Conservation (phyloP, 495 filamentous ascomycete species). For the Hypomontagnella submonticulosa region DNA sequence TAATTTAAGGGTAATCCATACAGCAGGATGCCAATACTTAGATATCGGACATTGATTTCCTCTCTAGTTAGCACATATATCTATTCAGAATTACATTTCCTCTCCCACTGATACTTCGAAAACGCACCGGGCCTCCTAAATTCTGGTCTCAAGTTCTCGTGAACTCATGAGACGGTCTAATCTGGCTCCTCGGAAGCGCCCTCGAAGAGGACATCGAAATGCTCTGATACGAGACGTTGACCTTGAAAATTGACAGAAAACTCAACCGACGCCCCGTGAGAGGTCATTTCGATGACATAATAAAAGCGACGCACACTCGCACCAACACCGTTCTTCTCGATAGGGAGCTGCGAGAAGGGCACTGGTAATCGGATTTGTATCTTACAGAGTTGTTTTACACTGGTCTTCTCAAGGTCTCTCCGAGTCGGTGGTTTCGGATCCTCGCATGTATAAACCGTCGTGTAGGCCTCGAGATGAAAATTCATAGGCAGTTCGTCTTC, state of each 20-base stretch:
- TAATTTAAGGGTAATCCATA: too few species aligned
- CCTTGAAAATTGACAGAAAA: constrained; percentile 1
- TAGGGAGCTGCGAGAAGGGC: not conserved
- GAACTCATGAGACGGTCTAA: not conserved
- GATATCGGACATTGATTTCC: too few species aligned
- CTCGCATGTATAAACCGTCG: not conserved
- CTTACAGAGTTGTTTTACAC: not conserved
- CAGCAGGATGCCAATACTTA: too few species aligned
- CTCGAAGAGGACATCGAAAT: not conserved
- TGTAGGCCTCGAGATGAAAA: not conserved
- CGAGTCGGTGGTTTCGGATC: not conserved
- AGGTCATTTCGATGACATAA: constrained; percentile 1
- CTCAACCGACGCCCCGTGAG: constrained; percentile 2
- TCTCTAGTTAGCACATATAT: too few species aligned
- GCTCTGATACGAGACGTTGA: not conserved
- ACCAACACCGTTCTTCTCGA: not conserved
- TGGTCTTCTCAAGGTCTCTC: not conserved
- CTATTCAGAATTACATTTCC: too few species aligned
- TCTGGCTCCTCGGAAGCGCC: not conserved
- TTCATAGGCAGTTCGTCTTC: not conserved
- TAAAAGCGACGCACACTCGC: not conserved
- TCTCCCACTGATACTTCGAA: too few species aligned
- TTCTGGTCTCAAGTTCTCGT: too few species aligned
- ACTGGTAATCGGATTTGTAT: constrained; percentile 1
- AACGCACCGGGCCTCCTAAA: too few species aligned